These are phyloP conservation scores for Phialemonium atrogriseum DNA, from an alignment of 2,329 filamentous ascomycete genomes.

Conservation along the genomic window DNA sequence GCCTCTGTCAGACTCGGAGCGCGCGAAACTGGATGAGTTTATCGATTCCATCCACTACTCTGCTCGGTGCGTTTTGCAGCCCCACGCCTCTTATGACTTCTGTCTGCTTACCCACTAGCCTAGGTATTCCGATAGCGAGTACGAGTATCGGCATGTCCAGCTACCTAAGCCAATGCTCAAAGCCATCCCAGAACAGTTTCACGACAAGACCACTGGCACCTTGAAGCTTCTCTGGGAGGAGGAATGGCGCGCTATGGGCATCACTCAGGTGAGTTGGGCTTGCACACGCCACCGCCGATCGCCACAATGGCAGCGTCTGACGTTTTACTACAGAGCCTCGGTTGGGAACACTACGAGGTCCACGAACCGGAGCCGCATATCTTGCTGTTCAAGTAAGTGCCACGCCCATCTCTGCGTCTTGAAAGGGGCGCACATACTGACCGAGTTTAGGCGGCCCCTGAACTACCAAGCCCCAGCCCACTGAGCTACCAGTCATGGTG, in stretches of 20 bases:
- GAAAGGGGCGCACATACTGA: constrained; percentile 6
- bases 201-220: constrained; percentile 66
- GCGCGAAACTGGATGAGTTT: constrained; percentile 79
- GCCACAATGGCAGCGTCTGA: too few species aligned
- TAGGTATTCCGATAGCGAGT: constrained; percentile 88
- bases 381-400: constrained; percentile 87
- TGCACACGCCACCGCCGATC: neutral
- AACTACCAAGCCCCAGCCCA: constrained; percentile 68
- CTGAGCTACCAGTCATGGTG: constrained; percentile 24
- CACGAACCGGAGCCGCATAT: constrained; percentile 99
- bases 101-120: constrained; percentile 10
- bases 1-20: constrained; percentile 71
- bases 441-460: constrained; percentile 58
- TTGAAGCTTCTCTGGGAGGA: constrained; percentile 97
- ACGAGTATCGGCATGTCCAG: constrained; percentile 96
- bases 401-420: too few species aligned
- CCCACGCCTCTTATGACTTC: constrained; percentile 5
- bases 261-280: constrained; percentile 71
- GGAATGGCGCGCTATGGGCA: constrained; percentile 93
- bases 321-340: constrained; percentile 62
- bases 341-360: constrained; percentile 99
- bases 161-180: constrained; percentile 98
- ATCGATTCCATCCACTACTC: constrained; percentile 95
- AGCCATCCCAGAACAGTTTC: constrained; percentile 74
- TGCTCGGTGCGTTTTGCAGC: constrained; percentile 53